Conservation (phyloP, 2,329 filamentous ascomycete species). For the Penicillium sclerotigenum region DNA sequence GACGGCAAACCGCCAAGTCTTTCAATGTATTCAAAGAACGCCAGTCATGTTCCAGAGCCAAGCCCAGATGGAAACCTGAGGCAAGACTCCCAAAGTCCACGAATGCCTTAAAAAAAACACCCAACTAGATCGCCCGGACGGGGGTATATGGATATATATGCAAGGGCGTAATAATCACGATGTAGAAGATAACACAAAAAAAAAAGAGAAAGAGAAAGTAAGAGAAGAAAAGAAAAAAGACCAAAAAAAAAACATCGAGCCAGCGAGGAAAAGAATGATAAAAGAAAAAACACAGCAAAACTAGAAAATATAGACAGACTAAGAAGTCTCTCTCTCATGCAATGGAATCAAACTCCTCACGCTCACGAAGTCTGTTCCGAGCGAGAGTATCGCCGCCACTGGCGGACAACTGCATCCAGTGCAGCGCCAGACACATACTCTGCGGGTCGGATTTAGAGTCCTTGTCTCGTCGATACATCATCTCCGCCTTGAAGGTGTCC, state of each 20-base stretch:
- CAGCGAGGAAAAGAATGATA: constrained; percentile 32
- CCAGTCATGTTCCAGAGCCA: constrained; percentile 10
- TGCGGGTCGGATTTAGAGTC: constrained; percentile 74
- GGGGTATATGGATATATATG: constrained; percentile 27
- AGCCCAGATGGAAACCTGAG: neutral
- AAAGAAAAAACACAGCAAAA: constrained; percentile 9
- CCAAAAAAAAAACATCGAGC: constrained; percentile 8
- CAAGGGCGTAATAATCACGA: constrained; percentile 20
- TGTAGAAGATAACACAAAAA: constrained; percentile 9
- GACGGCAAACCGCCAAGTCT: constrained; percentile 7
- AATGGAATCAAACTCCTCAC: constrained; percentile 60
- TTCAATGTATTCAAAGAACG: constrained; percentile 20
- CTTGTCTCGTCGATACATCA: constrained; percentile 65
- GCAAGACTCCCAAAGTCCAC: constrained; percentile 13
- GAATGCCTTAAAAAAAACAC: constrained; percentile 24
- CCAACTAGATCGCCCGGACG: constrained; percentile 22
- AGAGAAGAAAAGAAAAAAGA: neutral
- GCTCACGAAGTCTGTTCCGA: constrained; percentile 73
- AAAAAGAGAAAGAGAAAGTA: neutral
- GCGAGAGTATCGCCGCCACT: constrained; percentile 83
- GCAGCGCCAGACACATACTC: constrained; percentile 88
- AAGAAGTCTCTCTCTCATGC: constrained; percentile 37
- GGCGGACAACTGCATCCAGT: constrained; percentile 94
- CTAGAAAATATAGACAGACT: neutral
- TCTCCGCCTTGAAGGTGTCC: constrained; percentile 85